Evolutionary conservation across 257 asterid genomes (phyloP), one percentile per base, ranked within the genome.

Genomic region (Pogostemon cablin): DNA sequence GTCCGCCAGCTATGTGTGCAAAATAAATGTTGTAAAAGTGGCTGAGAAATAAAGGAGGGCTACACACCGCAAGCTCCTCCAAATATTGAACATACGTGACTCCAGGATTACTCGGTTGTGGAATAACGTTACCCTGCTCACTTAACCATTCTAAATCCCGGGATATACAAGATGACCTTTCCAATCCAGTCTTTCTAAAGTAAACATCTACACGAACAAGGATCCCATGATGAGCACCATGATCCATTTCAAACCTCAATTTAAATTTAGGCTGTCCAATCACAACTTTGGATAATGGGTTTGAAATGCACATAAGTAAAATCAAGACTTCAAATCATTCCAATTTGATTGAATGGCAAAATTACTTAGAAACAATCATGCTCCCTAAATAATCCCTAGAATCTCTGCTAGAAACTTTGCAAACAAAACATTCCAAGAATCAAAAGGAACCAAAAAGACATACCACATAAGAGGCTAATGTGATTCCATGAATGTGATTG

Each of bases 1-100:
- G 97, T 72, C 97, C 97, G 62, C 96, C 98, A 4, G 95, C 85
- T 42, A 93, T 85, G 81, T 91, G 96, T 34, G 97, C 85, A 86
- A 90, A 93, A 81, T 93, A 89, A 50, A 93, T 87, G 78, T 93
- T 93, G 86, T 93, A 93, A 40, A 91, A 91, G 70, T 93, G 97
- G 79, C 85, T 69, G 61, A 91, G 90, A 74, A 93, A 93, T 63
- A 86, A 65, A 3, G 91, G 88, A 39, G 96, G 97, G 61, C 85
- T 86, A 72, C 73, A 82, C 82, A 85, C 96, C 3, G 96, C 87
- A 48, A 93, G 92, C 43, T 88, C 93, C 72, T 86, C 79, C 78
- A 93, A 78, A 89, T 91, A 85, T 61, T 80, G 83, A 50, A 75
- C 84, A 46, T 93, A 93, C n/a, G 67, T 56, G 9, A 80, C 71